Percentiles rank a stretch among this genome's conserved stretches.
These are phyloP conservation scores for Rhynchospora pubera DNA, from an alignment of 176 grass and related monocot genomes.

Conservation along the genomic window DNA sequence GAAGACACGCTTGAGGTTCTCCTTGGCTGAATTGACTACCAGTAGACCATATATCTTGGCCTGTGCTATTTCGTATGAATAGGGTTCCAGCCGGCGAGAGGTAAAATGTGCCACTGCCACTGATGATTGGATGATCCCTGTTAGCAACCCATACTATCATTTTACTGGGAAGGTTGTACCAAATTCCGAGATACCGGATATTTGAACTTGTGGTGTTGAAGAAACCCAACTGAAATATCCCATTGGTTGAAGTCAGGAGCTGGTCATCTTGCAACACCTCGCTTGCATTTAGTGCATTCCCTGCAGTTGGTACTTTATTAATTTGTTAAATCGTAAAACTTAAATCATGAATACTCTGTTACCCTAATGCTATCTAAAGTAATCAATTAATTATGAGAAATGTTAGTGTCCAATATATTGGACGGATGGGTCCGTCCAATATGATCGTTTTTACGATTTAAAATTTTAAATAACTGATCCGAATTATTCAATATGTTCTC, in stretches of 20 bases:
- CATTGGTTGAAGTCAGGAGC: not conserved
- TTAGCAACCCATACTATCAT: not conserved
- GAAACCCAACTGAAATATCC: not conserved
- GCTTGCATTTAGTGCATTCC: not conserved
- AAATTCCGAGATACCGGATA: not conserved
- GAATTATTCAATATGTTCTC: no score
- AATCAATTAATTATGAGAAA: no score
- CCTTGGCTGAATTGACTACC: not conserved
- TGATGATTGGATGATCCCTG: not conserved
- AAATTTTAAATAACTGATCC: no score
- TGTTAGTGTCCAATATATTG: no score
- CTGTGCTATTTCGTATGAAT: not conserved
- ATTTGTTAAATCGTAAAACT: no score
- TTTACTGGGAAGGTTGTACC: not conserved
- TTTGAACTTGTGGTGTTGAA: not conserved
- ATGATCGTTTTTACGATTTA: no score
- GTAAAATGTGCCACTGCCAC: not conserved
- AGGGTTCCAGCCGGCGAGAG: not conserved
- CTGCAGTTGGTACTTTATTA: no score
- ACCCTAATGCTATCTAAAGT: no score
- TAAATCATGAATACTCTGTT: no score
- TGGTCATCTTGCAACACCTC: not conserved
- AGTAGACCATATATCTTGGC: not conserved
- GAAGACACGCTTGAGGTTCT: not conserved
- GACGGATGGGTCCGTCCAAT: no score